Evolutionary conservation across 2,329 filamentous ascomycete genomes (phyloP), one percentile per base, ranked within the genome.

Genomic region (Fonsecaea monophora): DNA sequence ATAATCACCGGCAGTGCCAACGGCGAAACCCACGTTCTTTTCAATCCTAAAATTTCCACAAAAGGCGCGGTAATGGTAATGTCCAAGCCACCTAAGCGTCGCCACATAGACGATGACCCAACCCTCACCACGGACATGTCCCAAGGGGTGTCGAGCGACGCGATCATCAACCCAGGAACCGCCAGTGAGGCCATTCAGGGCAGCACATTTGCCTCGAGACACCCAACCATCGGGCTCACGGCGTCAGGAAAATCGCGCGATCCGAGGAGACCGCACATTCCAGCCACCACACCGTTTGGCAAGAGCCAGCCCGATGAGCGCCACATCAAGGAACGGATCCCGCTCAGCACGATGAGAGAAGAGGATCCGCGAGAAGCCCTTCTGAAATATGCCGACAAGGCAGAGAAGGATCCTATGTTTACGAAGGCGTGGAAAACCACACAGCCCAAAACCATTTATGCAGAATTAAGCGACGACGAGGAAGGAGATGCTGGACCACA

Each of bases 311-410:
- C 94, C 0, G 94, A 98, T 77, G 91, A 94, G 77, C 90, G 90
- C 74, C 92, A 96, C 77, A 92, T 99, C 68, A 90, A 89, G 73
- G 88, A 94, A 75, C 92, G 91, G 71, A 96, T 98, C 61, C 92
- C 94, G 34, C 85, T 98, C 12, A 94, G 92, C 69, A 89, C 88
- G 69, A 96, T 99, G 92, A 85, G 96, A 56, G 94, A 99, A 78
- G 95, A 99, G 78, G 95, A 99, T 81, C 95, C 95, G 0, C 85
- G 95, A 70, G 95, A 97, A 79, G 95, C 95, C 54, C 81, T 99
- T 75, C 81, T 99, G 67, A 97, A 96, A 81, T 99, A 98, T 82
- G 94, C 93, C 42, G 92, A 96, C 63, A 90, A 96, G 76, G 93
- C 94, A 12, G 89, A 96, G 79, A 94, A 92, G 76, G 94, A 98